Evolutionary conservation across 768 basidiomycete genomes (phyloP).

Genomic region (Lactarius hengduanensis): DNA sequence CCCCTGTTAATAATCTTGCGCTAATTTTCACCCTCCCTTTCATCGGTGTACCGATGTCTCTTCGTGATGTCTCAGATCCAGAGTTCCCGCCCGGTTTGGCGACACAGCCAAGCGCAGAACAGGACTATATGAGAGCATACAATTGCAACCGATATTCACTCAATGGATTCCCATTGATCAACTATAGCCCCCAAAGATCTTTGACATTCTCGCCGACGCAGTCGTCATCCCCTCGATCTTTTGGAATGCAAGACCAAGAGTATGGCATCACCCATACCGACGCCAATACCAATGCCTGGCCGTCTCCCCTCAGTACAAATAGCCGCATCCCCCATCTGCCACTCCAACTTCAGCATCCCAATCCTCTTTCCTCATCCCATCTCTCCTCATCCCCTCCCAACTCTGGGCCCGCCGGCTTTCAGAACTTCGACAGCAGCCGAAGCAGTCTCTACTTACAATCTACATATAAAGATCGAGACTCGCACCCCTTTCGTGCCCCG

Average conservation of each 20-base stretch:
- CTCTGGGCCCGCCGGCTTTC: constrained; percentile 31
- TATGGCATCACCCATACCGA: constrained; percentile 36
- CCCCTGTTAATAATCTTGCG: constrained; percentile 13
- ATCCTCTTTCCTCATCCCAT: constrained; percentile 36
- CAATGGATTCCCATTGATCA: constrained; percentile 27
- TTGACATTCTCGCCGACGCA: constrained; percentile 29
- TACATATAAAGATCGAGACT: constrained; percentile 37
- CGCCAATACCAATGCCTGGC: constrained; percentile 32
- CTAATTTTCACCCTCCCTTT: constrained; percentile 8
- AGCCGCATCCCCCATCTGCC: constrained; percentile 32
- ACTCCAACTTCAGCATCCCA: constrained; percentile 42
- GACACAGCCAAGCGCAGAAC: constrained; percentile 9
- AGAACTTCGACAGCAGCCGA: constrained; percentile 20
- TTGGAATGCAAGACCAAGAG: constrained; percentile 43
- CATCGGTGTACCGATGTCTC: constrained; percentile 14
- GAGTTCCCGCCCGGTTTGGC: constrained; percentile 13
- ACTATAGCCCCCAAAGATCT: constrained; percentile 23
- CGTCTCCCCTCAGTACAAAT: constrained; percentile 34
- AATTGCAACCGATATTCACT: constrained; percentile 13
- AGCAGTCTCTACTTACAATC: constrained; percentile 30
- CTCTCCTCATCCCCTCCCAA: constrained; percentile 36
- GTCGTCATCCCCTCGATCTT: constrained; percentile 37
- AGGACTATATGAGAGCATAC: constrained; percentile 16
- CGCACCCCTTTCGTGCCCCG: constrained; percentile 26
- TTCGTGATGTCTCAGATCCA: constrained; percentile 17